Evolutionary conservation across 1,284 basidiomycete genomes (phyloP).

Genomic region (Ustilago curta): DNA sequence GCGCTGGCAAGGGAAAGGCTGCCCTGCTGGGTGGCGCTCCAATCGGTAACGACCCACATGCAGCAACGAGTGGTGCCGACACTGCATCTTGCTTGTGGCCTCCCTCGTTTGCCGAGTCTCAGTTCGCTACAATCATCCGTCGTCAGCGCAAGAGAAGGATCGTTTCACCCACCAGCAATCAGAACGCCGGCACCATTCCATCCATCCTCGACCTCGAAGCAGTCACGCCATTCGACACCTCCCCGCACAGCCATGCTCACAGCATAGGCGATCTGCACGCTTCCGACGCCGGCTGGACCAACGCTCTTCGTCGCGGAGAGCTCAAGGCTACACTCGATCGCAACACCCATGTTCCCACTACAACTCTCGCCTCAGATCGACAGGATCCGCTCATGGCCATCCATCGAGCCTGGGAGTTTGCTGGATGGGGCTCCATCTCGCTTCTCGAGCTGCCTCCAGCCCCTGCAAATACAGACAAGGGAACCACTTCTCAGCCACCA

Average conservation of each 20-base stretch:
- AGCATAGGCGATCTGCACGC: constrained; percentile 14
- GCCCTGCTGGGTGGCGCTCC: background rate
- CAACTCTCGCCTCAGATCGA: constrained; percentile 33
- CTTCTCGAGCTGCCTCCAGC: constrained; percentile 50
- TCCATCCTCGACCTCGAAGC: constrained; percentile 40
- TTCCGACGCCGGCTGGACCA: constrained; percentile 20
- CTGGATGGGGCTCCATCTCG: constrained; percentile 60
- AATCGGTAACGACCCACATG: background rate
- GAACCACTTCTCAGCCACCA: background rate
- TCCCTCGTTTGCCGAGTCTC: constrained; percentile 55
- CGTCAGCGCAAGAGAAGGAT: constrained; percentile 53
- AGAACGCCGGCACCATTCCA: constrained; percentile 14
- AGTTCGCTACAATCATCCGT: constrained; percentile 61
- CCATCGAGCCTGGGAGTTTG: constrained; percentile 56
- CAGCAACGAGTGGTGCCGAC: background rate
- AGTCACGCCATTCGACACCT: background rate
- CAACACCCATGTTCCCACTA: constrained; percentile 14
- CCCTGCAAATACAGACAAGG: background rate
- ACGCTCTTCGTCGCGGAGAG: constrained; percentile 32
- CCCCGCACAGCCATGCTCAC: background rate
- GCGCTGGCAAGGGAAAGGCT: constrained; percentile 22
- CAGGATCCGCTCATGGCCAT: constrained; percentile 47
- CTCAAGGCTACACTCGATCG: constrained; percentile 23
- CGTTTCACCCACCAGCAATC: constrained; percentile 44
- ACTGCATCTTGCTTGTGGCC: constrained; percentile 19